Evolutionary conservation across 129 eudicot species (phyloP), one percentile per base, ranked within the genome.

Genomic region (Centrapalus pauciflorus): DNA sequence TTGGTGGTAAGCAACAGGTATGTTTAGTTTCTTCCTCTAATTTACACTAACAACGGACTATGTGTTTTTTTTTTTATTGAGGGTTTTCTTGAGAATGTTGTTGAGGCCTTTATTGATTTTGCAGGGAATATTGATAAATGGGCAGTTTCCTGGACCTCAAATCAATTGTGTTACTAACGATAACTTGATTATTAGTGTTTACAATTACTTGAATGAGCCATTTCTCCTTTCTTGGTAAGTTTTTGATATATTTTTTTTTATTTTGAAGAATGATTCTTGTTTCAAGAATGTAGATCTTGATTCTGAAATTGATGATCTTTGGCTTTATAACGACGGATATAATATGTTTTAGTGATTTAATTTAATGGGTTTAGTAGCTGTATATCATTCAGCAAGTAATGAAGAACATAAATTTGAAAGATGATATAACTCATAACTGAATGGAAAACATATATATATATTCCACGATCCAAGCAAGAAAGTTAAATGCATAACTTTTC

Each of bases 71-170:
- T 16, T 30, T 46, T 23, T 26, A 9, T 54, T 76, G 41, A 55
- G 62, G 75, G 61, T 29, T 74, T 69, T 87, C 58, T 75, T 71
- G 74, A n/a, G n/a, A 54, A 34, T 54, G 28, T 51, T 57, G 1
- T 33, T 66, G 33, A 41, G 59, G 19, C n/a, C 41, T 20, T 19
- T 32, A 60, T 3, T 28, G 41, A 33, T 14, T 30, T 65, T 73
- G 82, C 95, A 94, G 99, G 99, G 83, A 5, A 94, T 94, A 56
- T 51, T 94, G 97, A 94, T 94, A 61, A 94, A 94, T 75, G 95
- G 95, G 82, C 95, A 86, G 80, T 94, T 94, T 72, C 97, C 99
- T 30, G 97, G 99, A 71, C 99, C 99, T 48, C 85, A 84, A 65
- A 89, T 94, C 43, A 84, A 84, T 73, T 89, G 97, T 59, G 93